Base-by-base conservation (phyloP, 768 basidiomycete genomes). In the Tephrocybe sp. region DNA sequence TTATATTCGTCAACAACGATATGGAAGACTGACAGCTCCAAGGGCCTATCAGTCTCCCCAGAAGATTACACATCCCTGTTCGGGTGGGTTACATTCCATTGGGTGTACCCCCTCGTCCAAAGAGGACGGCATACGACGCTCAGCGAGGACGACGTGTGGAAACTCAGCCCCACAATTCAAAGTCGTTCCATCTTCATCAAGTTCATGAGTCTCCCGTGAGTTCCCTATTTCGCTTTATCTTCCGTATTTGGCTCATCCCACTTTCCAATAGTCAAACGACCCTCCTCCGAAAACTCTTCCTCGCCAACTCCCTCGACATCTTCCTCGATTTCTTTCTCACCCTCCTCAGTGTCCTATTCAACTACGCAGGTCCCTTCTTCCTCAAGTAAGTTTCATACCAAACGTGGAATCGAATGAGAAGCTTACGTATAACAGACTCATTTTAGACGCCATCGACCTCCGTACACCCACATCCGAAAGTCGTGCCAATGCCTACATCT, bases 321-420 rank as follows among this genome's bases (percentile, higher is more conserved):
- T 58, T 73, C 23, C 52, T 90, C 37, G 91, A 94, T 61, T 83
- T 85, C 52, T 12, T 57, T 2, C 68, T 93, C 34, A 90, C 91
- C 0, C 68, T 84, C 50, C 60, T 84, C 48, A 83, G 83, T 56
- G 83, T 93, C 24, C 24, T 78, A 0, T 86, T 91, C 68, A 87
- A 86, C 57, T 95, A 93, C 66, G 75, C 82, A 0, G 79, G 80
- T 0, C 93, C 94, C 6, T 93, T 84, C 70, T 93, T 94, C 71
- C 74, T 97, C 37, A 91, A 89, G 23, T 71, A 65, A 25, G 84
- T 15, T 34, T 34, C 15, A n/a, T 34, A 4, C 4, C 11, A 7
- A 10, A 4, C 15, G 29, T 6, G 29, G 29, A 30, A 12, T 30
- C 29, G n/a, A 30, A 12, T 30, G 12, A 6, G 29, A 30, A 30